A percentile compares a stretch with the other conserved stretches of the same genome.
Conservation (phyloP, 2,329 filamentous ascomycete species). For the Claviceps sp. region DNA sequence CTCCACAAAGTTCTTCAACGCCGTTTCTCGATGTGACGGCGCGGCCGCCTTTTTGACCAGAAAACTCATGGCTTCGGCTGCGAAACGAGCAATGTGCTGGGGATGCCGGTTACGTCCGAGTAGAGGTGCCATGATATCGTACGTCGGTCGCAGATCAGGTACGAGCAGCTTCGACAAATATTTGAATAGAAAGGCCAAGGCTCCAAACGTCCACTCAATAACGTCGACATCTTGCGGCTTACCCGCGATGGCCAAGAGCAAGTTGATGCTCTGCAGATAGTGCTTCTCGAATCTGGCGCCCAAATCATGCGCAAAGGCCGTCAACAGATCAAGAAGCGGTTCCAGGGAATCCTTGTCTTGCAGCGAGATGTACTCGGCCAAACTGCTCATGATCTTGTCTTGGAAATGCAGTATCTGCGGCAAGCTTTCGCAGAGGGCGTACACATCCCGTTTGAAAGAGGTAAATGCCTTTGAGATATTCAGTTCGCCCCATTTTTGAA, state of each 20-base stretch:
- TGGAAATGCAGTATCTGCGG: slow-evolving; percentile 87
- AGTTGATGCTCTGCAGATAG: slow-evolving; percentile 59
- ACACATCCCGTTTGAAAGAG: slow-evolving; percentile 60
- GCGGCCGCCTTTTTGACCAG: slow-evolving; percentile 78
- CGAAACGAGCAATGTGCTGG: slow-evolving; percentile 78
- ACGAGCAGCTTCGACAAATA: slow-evolving; percentile 82
- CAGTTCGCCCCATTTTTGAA: slow-evolving; percentile 83
- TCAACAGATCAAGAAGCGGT: slow-evolving; percentile 73
- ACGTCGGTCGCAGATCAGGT: slow-evolving; percentile 72
- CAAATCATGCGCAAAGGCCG: slow-evolving; percentile 89
- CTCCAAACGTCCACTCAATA: slow-evolving; percentile 96
- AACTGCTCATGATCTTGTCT: slow-evolving; percentile 64
- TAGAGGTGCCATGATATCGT: slow-evolving; percentile 68
- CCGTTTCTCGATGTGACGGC: slow-evolving; percentile 59
- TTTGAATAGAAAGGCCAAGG: slow-evolving; percentile 91
- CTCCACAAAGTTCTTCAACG: slow-evolving; percentile 56
- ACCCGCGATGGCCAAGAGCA: slow-evolving; percentile 67
- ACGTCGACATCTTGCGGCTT: slow-evolving; percentile 69
- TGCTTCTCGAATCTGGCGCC: slow-evolving; percentile 79
- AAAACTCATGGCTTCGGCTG: slow-evolving; percentile 90
- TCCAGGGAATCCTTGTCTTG: slow-evolving; percentile 73
- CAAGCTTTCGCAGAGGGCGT: slow-evolving; percentile 74
- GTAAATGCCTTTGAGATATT: slow-evolving; percentile 77
- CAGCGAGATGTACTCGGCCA: slow-evolving; percentile 63
- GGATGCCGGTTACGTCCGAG: slow-evolving; percentile 75